These are phyloP conservation scores for Ceratobasidium sp. DNA, from an alignment of 1,284 basidiomycete species.

Conservation along the genomic window DNA sequence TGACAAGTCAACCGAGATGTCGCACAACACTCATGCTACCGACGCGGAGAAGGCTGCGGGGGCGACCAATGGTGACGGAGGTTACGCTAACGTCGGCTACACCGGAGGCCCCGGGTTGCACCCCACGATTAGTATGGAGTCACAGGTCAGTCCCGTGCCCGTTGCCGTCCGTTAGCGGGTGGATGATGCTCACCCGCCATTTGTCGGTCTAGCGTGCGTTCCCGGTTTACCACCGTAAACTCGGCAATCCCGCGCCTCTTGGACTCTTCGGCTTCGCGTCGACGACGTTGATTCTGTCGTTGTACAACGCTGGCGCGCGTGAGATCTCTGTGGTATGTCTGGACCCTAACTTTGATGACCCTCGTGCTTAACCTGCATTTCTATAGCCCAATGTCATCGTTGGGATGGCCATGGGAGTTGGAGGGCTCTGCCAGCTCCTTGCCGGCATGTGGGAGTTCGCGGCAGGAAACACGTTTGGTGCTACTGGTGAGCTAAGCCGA, in stretches of 20 bases:
- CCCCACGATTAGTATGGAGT: conserved; percentile 23
- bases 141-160: conserved; percentile 7
- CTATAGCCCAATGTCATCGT: conserved; percentile 57
- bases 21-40: background rate
- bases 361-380: background rate
- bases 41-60: conserved; percentile 17
- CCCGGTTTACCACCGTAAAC: conserved; percentile 52
- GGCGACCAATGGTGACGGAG: background rate
- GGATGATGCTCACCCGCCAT: too few relatives aligned
- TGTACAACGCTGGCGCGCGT: conserved; percentile 54
- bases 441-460: conserved; percentile 62
- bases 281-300: conserved; percentile 67
- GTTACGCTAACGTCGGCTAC: conserved; percentile 11
- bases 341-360: too few relatives aligned
- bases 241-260: conserved; percentile 63
- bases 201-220: conserved; percentile 32
- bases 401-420: conserved; percentile 53
- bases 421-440: conserved; percentile 61
- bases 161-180: too few relatives aligned
- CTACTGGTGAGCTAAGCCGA: conserved; percentile 53
- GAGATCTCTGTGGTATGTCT: conserved; percentile 30
- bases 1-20: conserved; percentile 1
- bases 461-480: conserved; percentile 62
- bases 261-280: conserved; percentile 63
- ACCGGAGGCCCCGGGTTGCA: conserved; percentile 3